Conservation (phyloP, 2,329 filamentous ascomycete genomes). For the Phoma sp. region DNA sequence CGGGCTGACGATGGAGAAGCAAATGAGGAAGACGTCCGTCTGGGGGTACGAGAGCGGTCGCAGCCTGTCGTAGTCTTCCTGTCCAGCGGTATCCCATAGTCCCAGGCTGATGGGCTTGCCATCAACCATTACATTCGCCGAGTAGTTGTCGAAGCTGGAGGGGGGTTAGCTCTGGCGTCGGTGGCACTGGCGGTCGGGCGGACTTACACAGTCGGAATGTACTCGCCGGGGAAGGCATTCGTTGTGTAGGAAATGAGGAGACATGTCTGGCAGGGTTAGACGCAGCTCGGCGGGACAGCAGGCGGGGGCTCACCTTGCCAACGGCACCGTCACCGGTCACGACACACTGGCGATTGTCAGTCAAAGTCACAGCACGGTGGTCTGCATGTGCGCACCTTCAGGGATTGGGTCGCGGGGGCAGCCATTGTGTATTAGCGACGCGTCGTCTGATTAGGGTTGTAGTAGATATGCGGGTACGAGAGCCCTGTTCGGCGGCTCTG, state of each 20-base stretch:
- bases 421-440: constrained; percentile 62
- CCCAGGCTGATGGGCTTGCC: constrained; percentile 96
- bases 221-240: constrained; percentile 99
- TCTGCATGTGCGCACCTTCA: constrained; percentile 71
- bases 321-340: constrained; percentile 99
- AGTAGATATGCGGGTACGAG: constrained; percentile 23
- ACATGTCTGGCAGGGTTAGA: constrained; percentile 76
- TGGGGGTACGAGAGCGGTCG: constrained; percentile 96
- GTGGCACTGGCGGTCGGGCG: constrained; percentile 4
- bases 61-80: constrained; percentile 97
- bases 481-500: constrained; percentile 32
- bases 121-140: constrained; percentile 98
- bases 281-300: constrained; percentile 18
- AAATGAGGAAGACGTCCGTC: constrained; percentile 98
- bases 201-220: constrained; percentile 94
- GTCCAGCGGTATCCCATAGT: constrained; percentile 97
- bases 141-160: constrained; percentile 95
- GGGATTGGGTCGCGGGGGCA: constrained; percentile 85
- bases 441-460: constrained; percentile 35
- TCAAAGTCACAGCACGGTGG: not conserved
- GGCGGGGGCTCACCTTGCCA: constrained; percentile 76
- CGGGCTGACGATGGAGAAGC: constrained; percentile 97
- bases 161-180: constrained; percentile 30
- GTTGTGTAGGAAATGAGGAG: constrained; percentile 99
- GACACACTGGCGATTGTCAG: constrained; percentile 57